phyloP scores from a whole-genome alignment of 805 yeast species.

The Myxozyma mucilagina region DNA sequence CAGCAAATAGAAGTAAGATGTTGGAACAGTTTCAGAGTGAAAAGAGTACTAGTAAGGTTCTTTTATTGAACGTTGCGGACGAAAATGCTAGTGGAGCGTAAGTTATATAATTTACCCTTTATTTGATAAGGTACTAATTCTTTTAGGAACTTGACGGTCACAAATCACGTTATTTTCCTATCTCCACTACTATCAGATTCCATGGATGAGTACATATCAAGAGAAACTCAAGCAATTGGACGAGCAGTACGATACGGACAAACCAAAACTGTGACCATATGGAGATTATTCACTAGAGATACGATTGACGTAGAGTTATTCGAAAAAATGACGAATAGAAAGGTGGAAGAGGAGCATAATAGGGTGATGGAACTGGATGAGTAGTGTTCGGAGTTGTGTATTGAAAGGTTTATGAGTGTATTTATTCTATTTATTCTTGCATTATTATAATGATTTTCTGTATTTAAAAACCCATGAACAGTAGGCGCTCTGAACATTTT shows the following conservation, averaged over 20 bases:
- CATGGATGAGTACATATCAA: constrained; percentile 1
- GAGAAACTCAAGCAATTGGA: constrained; percentile 20
- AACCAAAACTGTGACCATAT: constrained; percentile 4
- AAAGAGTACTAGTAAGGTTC: not conserved
- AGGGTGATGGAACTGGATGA: not conserved
- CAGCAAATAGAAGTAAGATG: not conserved
- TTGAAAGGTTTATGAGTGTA: not conserved
- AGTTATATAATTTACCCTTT: not conserved
- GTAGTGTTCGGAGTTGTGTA: not conserved
- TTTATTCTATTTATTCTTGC: not conserved
- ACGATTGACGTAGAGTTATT: constrained; percentile 12
- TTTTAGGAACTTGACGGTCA: constrained; percentile 16
- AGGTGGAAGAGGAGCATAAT: not conserved
- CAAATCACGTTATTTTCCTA: constrained; percentile 18
- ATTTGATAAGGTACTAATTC: not conserved
- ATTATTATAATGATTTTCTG: not conserved
- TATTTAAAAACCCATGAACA: too few relatives aligned
- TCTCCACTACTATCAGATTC: constrained; percentile 9
- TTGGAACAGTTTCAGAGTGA: constrained; percentile 9
- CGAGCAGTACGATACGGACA: constrained; percentile 17
- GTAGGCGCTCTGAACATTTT: too few relatives aligned
- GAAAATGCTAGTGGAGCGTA: constrained; percentile 24
- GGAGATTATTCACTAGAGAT: constrained; percentile 17
- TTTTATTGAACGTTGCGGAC: constrained; percentile 14
- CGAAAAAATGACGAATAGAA: constrained; percentile 6